phyloP scores from a whole-genome alignment of 148 eudicot species.

The Pharnaceum exiguum region DNA sequence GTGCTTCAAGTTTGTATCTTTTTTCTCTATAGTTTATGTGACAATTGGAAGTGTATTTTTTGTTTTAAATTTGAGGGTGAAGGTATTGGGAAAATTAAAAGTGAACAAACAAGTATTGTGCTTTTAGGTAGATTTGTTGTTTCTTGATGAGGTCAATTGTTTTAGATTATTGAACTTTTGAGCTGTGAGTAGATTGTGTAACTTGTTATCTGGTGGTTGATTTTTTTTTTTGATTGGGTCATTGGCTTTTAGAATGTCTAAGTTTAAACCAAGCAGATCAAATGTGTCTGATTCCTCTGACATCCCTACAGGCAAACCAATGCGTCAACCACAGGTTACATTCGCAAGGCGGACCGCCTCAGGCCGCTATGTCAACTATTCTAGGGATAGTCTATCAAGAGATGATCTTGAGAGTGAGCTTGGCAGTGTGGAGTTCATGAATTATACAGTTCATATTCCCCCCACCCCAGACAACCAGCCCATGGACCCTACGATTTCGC shows the following conservation, averaged over 20 bases:
- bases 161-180: slow-evolving; percentile 3
- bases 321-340: slow-evolving; percentile 51
- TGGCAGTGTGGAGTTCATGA: slow-evolving; percentile 53
- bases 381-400: slow-evolving; percentile 48
- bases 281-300: slow-evolving; percentile 48
- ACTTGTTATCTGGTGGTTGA: neutral
- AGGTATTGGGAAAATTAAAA: neutral
- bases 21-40: neutral
- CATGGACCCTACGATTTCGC: slow-evolving; percentile 73
- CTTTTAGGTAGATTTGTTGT: slow-evolving; percentile 4
- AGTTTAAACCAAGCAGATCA: slow-evolving; percentile 41
- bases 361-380: slow-evolving; percentile 76
- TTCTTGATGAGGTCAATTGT: slow-evolving; percentile 2
- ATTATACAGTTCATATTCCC: slow-evolving; percentile 85
- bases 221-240: too few relatives aligned
- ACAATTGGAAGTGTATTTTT: neutral
- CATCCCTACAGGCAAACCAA: slow-evolving; percentile 38
- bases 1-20: neutral
- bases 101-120: neutral
- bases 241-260: neutral
- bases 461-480: slow-evolving; percentile 95
- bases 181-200: slow-evolving; percentile 4
- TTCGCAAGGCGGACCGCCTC: slow-evolving; percentile 79
- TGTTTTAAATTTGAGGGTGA: neutral
- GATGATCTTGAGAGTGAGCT: slow-evolving; percentile 83